Conservation (phyloP, 345 rosid genomes). For the Jatropha curcas region DNA sequence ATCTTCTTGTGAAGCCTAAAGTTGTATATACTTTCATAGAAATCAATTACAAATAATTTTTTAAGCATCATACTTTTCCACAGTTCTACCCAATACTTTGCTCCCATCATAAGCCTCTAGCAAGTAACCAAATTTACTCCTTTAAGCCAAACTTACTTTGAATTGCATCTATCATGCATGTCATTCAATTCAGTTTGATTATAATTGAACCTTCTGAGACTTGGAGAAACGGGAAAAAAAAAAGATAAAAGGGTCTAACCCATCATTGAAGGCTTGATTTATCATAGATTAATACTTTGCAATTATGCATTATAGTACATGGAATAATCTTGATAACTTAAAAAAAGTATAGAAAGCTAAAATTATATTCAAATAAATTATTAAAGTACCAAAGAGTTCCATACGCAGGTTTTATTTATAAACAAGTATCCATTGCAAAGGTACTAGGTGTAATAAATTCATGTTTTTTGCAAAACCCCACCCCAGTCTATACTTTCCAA, state of each 20-base stretch:
- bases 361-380: not conserved
- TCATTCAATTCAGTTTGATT: not conserved
- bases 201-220: not conserved
- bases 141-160: constrained; percentile 8
- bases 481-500: not conserved
- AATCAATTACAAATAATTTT: not conserved
- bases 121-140: constrained; percentile 6
- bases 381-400: not conserved
- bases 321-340: not conserved
- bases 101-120: not conserved
- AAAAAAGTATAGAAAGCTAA: not conserved
- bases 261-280: not conserved
- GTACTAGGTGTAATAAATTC: not conserved
- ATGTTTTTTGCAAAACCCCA: not conserved
- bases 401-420: not conserved
- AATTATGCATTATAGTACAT: not conserved
- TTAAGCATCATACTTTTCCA: constrained; percentile 5
- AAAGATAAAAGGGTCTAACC: not conserved
- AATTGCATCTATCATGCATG: not conserved
- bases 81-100: not conserved
- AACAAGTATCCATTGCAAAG: not conserved
- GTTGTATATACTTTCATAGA: not conserved
- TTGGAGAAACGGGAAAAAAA: not conserved
- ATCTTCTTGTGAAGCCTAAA: not conserved
- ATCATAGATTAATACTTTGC: not conserved